phyloP scores from a whole-genome alignment of 192 early-diverging fungal genomes.

The Coemansia sp. region DNA sequence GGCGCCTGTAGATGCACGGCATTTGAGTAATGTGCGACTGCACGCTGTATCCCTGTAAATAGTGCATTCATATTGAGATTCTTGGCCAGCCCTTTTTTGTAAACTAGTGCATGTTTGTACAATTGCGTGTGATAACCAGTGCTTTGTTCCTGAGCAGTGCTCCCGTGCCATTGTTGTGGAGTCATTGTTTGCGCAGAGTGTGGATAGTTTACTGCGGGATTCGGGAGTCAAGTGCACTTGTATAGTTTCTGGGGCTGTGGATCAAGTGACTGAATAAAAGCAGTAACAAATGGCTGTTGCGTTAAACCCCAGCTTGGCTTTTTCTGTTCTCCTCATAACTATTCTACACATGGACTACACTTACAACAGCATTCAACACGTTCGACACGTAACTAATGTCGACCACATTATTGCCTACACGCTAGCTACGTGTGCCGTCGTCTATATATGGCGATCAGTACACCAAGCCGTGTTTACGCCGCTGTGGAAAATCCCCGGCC shows the following conservation, averaged over 20 bases:
- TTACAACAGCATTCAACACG: background rate
- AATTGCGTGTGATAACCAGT: background rate
- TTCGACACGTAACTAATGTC: background rate
- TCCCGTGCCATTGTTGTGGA: too few species aligned
- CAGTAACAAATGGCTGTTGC: too few species aligned
- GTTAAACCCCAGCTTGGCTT: too few species aligned
- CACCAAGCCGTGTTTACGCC: constrained; percentile 12
- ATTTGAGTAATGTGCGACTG: constrained; percentile 8
- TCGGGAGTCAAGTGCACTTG: too few species aligned
- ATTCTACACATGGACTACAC: background rate
- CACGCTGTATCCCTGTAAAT: background rate
- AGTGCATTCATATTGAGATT: background rate
- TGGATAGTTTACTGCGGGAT: too few species aligned
- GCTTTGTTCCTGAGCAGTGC: too few species aligned
- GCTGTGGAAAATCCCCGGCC: constrained; percentile 29
- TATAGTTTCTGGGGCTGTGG: too few species aligned
- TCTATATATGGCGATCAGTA: background rate
- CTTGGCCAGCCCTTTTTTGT: background rate
- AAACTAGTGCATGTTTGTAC: background rate
- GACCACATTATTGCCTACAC: background rate
- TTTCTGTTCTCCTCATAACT: background rate
- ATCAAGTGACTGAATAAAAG: too few species aligned
- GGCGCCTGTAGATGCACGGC: background rate
- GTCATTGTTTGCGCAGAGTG: too few species aligned
- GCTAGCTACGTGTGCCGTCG: background rate